Base-by-base conservation (phyloP, 768 basidiomycete species). In the Psilocybe subaeruginosa region DNA sequence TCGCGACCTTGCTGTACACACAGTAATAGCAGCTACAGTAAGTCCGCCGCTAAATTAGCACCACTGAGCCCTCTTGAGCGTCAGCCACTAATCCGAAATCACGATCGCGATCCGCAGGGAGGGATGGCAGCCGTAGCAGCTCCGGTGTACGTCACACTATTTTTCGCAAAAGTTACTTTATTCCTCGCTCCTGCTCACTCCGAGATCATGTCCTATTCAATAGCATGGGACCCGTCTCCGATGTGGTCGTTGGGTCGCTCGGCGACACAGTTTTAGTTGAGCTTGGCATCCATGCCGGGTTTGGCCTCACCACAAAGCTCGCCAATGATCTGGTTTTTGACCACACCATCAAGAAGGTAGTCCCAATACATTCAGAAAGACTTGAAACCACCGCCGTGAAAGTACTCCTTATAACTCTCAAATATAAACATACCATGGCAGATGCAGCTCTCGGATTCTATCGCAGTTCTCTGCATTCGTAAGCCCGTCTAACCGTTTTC, bases 361-460 rank as follows among this genome's bases (percentile, higher is more conserved):
- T 87, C 12, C 85, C 85, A 4, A 77, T 82, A 29, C 81, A 87
- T 64, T 84, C 82, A 0, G 74, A 77, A 54, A 72, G 80, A 19
- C 77, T 88, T 39, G 81, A 84, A 69, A 88, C 86, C 23, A 87
- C 85, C 2, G 77, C 76, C 1, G 76, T 87, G 37, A 88, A 88
- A 69, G 77, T 77, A 16, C 66, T 89, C 46, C 68, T 81, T 9
- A 87, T 89, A 58, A 89, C 86, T 2, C 77, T 89, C 43, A 84
- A 80, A 69, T 85, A 82, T 72, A 84, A 85, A 67, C 82, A 85
- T 59, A 82, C 81, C 4, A 74, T 82, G 67, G 77, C 82, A 54
- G 87, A 88, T 70, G 87, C 86, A 2, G 77, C 82, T 7, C 72
- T 88, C 7, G 85, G 85, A 0, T 88, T 86, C 72, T 88, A 82